Evolutionary conservation across 176 grass and related monocot genomes (phyloP).

Genomic region (Carex parvula): DNA sequence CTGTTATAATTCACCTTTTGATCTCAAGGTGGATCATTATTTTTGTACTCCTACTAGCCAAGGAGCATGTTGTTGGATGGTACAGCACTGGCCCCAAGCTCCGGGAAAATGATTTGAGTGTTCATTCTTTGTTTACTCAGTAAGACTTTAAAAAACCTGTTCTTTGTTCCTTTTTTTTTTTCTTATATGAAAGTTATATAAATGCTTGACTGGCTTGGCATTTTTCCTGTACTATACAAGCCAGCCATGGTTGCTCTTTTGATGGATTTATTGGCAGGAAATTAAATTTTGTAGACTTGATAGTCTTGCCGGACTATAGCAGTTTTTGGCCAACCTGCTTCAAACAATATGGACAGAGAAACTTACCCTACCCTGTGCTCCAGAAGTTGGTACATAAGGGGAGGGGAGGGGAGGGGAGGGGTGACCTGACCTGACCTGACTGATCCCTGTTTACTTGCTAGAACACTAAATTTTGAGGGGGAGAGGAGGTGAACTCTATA

Average conservation of each 20-base stretch:
- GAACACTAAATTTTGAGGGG: too few species aligned
- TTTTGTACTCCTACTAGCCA: constrained; percentile 38
- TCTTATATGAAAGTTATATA: not conserved
- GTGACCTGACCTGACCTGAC: too few species aligned
- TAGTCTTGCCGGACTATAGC: not conserved
- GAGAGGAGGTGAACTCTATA: too few species aligned
- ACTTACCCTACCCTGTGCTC: not conserved
- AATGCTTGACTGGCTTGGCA: not conserved
- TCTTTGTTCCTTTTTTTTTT: not conserved
- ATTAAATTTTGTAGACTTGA: not conserved
- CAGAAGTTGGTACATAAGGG: too few species aligned
- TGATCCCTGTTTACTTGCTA: too few species aligned
- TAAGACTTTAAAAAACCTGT: constrained; percentile 31
- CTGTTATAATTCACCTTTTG: not conserved
- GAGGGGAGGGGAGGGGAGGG: too few species aligned
- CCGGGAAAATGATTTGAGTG: constrained; percentile 86
- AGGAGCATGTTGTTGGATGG: constrained; percentile 98
- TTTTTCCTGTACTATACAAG: not conserved
- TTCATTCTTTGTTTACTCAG: constrained; percentile 86
- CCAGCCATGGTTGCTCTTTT: not conserved
- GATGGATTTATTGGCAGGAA: not conserved
- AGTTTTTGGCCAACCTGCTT: not conserved
- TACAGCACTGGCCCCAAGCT: constrained; percentile 97
- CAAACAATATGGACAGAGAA: not conserved
- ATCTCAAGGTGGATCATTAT: not conserved